Percentiles rank a stretch among this genome's conserved stretches.
Evolutionary conservation across 352 stramenopile genomes (phyloP).

Genomic region (Salisapilia sapeloensis): DNA sequence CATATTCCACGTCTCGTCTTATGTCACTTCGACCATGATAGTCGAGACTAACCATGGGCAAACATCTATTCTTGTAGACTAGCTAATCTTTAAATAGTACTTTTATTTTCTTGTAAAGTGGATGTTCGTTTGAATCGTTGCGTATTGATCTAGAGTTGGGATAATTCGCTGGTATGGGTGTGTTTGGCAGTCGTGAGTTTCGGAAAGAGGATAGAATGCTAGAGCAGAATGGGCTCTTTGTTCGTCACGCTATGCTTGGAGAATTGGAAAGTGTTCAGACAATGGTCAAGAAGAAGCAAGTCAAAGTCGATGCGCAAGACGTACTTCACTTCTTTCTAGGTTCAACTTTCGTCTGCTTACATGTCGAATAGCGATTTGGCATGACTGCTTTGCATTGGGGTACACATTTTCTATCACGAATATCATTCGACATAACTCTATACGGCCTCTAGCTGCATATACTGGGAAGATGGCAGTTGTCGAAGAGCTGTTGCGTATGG

Average conservation of each 20-base stretch:
- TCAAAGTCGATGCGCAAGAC: slow-evolving; percentile 34
- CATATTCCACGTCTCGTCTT: slow-evolving; percentile 87
- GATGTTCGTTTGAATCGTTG: too few species aligned
- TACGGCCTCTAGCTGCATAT: slow-evolving; percentile 21
- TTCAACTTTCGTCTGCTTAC: not conserved
- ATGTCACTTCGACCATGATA: slow-evolving; percentile 77
- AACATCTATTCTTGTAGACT: too few species aligned
- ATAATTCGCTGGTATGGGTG: slow-evolving; percentile 5
- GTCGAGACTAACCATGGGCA: slow-evolving; percentile 84
- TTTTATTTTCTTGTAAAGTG: slow-evolving; percentile 1
- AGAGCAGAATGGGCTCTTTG: slow-evolving; percentile 26
- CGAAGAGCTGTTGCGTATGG: slow-evolving; percentile 29
- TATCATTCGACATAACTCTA: not conserved
- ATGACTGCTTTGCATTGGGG: slow-evolving; percentile 72
- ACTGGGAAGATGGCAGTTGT: slow-evolving; percentile 31
- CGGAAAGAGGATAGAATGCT: slow-evolving; percentile 10
- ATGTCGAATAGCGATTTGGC: slow-evolving; percentile 30
- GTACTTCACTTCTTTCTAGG: slow-evolving; percentile 8
- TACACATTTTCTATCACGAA: slow-evolving; percentile 6
- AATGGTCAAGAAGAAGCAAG: slow-evolving; percentile 28
- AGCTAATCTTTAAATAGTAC: slow-evolving; percentile 2
- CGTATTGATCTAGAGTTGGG: too few species aligned
- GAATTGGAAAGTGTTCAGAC: slow-evolving; percentile 22
- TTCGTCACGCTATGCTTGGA: slow-evolving; percentile 29
- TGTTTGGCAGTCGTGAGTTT: slow-evolving; percentile 6